A percentile compares a stretch with the other conserved stretches of the same genome.
These are phyloP conservation scores for Cunninghamia lanceolata DNA, from an alignment of 75 land plant species.

Conservation along the genomic window DNA sequence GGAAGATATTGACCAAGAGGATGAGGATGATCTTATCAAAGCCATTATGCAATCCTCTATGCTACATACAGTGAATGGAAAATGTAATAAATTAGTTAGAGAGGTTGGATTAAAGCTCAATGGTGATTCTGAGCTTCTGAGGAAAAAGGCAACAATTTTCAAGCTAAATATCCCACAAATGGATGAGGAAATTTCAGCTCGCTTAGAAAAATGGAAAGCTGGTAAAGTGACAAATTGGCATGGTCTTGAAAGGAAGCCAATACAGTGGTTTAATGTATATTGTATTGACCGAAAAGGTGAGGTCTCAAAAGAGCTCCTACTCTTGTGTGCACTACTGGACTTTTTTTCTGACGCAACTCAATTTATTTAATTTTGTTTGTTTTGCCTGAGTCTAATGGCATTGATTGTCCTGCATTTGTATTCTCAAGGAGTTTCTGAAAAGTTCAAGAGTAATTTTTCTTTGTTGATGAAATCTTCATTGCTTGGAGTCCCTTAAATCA, in stretches of 20 bases:
- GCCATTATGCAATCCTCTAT: neutral
- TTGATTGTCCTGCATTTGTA: neutral
- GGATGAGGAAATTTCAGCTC: slow-evolving; percentile 63
- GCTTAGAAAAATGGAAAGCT: slow-evolving; percentile 74
- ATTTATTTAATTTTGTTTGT: neutral
- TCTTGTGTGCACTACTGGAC: neutral
- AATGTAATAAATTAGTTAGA: slow-evolving; percentile 39
- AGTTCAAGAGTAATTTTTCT: neutral
- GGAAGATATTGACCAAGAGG: slow-evolving; percentile 28
- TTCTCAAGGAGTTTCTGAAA: neutral
- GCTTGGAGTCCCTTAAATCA: neutral
- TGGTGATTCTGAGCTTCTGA: slow-evolving; percentile 35
- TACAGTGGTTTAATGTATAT: slow-evolving; percentile 80
- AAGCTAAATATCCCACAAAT: slow-evolving; percentile 24
- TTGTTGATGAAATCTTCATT: neutral
- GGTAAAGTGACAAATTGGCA: slow-evolving; percentile 75
- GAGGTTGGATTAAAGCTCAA: slow-evolving; percentile 39
- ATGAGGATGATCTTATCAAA: neutral
- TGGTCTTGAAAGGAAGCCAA: slow-evolving; percentile 56
- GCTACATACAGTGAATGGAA: slow-evolving; percentile 52
- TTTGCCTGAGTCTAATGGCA: neutral
- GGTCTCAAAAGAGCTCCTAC: neutral
- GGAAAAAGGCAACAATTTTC: neutral
- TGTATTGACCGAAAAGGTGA: slow-evolving; percentile 82
- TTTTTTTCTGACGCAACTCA: neutral